These are phyloP conservation scores for Rhodosporidiobolus sp. DNA, from an alignment of 768 basidiomycete genomes.

Conservation along the genomic window DNA sequence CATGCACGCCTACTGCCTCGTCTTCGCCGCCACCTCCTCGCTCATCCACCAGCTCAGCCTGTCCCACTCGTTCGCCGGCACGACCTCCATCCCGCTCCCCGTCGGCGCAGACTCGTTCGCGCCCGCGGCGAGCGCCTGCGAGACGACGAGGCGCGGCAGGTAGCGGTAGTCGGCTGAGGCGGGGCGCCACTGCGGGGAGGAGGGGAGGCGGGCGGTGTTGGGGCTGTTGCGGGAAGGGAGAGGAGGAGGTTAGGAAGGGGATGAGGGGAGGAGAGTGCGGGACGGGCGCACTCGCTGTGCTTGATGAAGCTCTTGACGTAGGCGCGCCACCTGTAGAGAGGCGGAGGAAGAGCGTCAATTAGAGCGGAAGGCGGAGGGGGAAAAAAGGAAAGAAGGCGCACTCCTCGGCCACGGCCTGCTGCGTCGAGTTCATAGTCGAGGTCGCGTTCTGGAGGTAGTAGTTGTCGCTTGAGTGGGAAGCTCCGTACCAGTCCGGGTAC, in stretches of 20 bases:
- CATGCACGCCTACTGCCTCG: slow-evolving; percentile 4
- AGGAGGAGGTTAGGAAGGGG: not conserved
- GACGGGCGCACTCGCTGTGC: slow-evolving; percentile 5
- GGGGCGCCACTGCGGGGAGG: not conserved
- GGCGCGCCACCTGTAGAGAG: slow-evolving; percentile 6
- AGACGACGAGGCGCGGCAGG: slow-evolving; percentile 6
- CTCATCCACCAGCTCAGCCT: not conserved
- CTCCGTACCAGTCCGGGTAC: not conserved
- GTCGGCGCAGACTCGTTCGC: not conserved
- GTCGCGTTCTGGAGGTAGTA: slow-evolving; percentile 15
- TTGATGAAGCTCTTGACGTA: slow-evolving; percentile 14
- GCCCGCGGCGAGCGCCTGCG: not conserved
- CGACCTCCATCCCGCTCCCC: not conserved
- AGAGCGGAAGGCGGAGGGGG: not conserved
- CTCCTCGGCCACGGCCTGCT: slow-evolving; percentile 9
- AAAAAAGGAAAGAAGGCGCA: not conserved
- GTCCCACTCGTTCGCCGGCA: slow-evolving; percentile 6
- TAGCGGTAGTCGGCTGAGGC: not conserved
- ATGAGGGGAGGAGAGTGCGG: not conserved
- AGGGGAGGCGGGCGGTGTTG: not conserved
- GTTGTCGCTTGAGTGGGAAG: not conserved
- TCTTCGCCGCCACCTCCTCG: not conserved
- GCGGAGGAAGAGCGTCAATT: not conserved
- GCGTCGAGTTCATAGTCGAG: slow-evolving; percentile 1
- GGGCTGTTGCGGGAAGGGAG: not conserved